Conservation (phyloP, 169 alveolate genomes). For the Babesia microti region DNA sequence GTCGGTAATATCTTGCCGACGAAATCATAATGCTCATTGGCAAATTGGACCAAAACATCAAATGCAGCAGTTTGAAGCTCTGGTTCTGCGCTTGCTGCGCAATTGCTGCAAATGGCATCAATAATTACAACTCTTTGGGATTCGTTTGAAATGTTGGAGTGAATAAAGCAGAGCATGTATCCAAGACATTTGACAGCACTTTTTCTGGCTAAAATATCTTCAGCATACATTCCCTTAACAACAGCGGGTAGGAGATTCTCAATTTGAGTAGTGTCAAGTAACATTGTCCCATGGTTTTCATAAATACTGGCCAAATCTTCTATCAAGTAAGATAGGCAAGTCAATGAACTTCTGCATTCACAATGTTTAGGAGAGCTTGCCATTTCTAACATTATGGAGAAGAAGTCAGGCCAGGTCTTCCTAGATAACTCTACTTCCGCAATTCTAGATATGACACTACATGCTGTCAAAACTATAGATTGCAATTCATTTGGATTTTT, state of each 20-base stretch:
- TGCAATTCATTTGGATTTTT: slow-evolving; percentile 55
- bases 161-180: slow-evolving; percentile 50
- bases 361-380: slow-evolving; percentile 53
- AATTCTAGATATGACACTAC: slow-evolving; percentile 70
- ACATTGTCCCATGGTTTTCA: slow-evolving; percentile 48
- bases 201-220: slow-evolving; percentile 46
- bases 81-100: slow-evolving; percentile 48
- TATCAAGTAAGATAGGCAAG: slow-evolving; percentile 64
- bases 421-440: slow-evolving; percentile 68
- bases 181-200: slow-evolving; percentile 52
- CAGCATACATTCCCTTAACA: slow-evolving; percentile 53
- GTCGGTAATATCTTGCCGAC: slow-evolving; percentile 64
- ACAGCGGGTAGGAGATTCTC: slow-evolving; percentile 54
- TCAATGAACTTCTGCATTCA: slow-evolving; percentile 50
- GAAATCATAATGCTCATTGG: slow-evolving; percentile 63
- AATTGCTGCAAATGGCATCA: slow-evolving; percentile 61
- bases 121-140: slow-evolving; percentile 56
- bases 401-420: slow-evolving; percentile 73
- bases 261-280: slow-evolving; percentile 44
- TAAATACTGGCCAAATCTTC: slow-evolving; percentile 65
- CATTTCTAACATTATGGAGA: slow-evolving; percentile 62
- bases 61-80: slow-evolving; percentile 72
- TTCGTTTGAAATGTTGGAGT: slow-evolving; percentile 47
- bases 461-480: slow-evolving; percentile 63
- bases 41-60: slow-evolving; percentile 70